Evolutionary conservation across 345 rosid species (phyloP).

Genomic region (Lepidium sativum): DNA sequence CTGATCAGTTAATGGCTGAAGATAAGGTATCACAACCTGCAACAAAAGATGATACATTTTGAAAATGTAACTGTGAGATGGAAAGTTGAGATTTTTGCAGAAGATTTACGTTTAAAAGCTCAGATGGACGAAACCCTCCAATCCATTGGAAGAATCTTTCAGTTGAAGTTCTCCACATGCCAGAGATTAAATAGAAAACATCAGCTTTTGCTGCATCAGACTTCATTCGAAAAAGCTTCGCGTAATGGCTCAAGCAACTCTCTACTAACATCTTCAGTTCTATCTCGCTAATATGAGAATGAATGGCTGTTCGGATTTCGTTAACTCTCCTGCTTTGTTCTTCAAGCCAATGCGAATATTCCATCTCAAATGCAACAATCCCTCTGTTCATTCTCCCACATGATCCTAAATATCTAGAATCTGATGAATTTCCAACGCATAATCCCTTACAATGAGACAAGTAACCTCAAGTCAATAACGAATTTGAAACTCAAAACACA

Average conservation of each 20-base stretch:
- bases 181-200: conserved; percentile 77
- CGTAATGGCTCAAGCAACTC: conserved; percentile 58
- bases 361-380: conserved; percentile 72
- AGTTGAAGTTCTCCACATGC: conserved; percentile 69
- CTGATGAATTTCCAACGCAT: conserved; percentile 30
- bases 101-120: conserved; percentile 52
- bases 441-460: conserved; percentile 38
- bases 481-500: neutral
- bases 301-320: conserved; percentile 60
- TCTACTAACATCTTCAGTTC: conserved; percentile 73
- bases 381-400: conserved; percentile 45
- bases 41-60: neutral
- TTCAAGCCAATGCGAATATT: conserved; percentile 70
- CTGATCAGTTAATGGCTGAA: conserved; percentile 69
- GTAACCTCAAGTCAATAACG: neutral
- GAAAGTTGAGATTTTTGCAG: neutral
- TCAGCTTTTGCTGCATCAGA: conserved; percentile 70
- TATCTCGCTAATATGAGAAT: conserved; percentile 47
- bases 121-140: conserved; percentile 94
- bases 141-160: conserved; percentile 83
- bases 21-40: conserved; percentile 60
- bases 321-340: conserved; percentile 56
- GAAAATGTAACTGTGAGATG: neutral
- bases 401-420: conserved; percentile 37
- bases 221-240: conserved; percentile 68